Evolutionary conservation across 441 rosid species (phyloP).

Genomic region (Gossypium davidsonii): DNA sequence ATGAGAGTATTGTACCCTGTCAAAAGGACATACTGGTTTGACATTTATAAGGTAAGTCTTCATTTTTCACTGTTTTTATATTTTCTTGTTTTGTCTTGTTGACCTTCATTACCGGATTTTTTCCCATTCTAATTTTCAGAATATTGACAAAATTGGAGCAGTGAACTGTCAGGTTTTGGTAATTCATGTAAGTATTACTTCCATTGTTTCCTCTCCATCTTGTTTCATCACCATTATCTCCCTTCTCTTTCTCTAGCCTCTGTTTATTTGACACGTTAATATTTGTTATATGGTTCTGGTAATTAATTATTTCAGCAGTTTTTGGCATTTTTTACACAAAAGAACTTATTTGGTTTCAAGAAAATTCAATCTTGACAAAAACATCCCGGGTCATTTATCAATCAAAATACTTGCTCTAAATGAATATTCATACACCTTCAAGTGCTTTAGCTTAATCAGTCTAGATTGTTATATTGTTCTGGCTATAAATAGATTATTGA

Average conservation of each 20-base stretch:
- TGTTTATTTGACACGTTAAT: not conserved
- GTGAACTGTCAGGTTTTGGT: constrained; percentile 72
- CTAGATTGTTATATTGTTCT: not conserved
- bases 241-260: not conserved
- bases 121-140: constrained; percentile 38
- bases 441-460: not conserved
- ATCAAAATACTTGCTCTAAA: no score
- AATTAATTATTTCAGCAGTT: not conserved
- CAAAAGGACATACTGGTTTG: constrained; percentile 66
- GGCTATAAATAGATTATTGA: not conserved
- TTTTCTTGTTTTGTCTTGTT: constrained; percentile 12
- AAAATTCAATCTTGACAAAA: not conserved
- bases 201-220: constrained; percentile 5
- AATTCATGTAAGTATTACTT: constrained; percentile 63
- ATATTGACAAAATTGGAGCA: constrained; percentile 74
- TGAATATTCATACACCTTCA: not conserved
- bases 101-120: not conserved
- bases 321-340: not conserved
- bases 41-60: constrained; percentile 55
- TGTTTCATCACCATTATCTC: not conserved
- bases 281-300: not conserved
- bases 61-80: not conserved
- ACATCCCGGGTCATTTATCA: not conserved
- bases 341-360: not conserved
- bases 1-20: constrained; percentile 67